A percentile compares a stretch with the other conserved stretches of the same genome.
These are phyloP conservation scores for Leishmania martiniquensis DNA, from an alignment of 208 protist species.

Conservation along the genomic window DNA sequence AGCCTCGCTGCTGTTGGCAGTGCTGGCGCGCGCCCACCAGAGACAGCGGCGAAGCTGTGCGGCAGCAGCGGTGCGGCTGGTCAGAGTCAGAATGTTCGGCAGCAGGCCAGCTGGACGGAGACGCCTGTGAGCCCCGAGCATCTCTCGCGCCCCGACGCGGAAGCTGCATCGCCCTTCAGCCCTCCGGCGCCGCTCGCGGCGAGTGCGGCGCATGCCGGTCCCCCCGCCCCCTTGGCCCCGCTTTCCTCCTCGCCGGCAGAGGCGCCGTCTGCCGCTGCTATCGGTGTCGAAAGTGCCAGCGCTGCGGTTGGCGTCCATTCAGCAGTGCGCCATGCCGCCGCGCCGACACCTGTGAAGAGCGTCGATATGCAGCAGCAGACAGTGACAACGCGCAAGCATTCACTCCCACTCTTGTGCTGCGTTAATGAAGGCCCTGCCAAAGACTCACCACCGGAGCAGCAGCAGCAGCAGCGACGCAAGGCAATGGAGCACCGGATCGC, in stretches of 20 bases:
- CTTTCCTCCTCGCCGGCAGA: background rate
- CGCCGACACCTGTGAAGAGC: background rate
- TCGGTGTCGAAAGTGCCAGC: no score
- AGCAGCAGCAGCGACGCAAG: slow-evolving; percentile 6
- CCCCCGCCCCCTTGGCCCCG: no score
- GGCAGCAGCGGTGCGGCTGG: background rate
- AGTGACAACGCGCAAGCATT: background rate
- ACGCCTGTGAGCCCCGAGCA: background rate
- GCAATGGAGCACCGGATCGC: slow-evolving; percentile 15
- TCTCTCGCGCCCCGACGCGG: background rate
- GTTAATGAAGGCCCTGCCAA: background rate
- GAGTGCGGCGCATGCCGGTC: background rate
- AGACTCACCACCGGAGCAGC: background rate
- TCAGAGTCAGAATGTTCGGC: background rate
- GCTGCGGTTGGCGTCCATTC: no score
- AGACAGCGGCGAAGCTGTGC: background rate
- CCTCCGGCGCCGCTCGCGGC: background rate
- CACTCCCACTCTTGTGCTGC: background rate
- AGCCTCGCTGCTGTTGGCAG: background rate
- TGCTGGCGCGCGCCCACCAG: background rate
- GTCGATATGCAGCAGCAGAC: background rate
- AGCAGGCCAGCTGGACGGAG: background rate
- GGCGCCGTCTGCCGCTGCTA: background rate
- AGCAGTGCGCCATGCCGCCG: background rate
- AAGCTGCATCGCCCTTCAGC: background rate